Evolutionary conservation across 2,329 filamentous ascomycete genomes (phyloP), one percentile per base, ranked within the genome.

Genomic region (Zymoseptoria passerinii): DNA sequence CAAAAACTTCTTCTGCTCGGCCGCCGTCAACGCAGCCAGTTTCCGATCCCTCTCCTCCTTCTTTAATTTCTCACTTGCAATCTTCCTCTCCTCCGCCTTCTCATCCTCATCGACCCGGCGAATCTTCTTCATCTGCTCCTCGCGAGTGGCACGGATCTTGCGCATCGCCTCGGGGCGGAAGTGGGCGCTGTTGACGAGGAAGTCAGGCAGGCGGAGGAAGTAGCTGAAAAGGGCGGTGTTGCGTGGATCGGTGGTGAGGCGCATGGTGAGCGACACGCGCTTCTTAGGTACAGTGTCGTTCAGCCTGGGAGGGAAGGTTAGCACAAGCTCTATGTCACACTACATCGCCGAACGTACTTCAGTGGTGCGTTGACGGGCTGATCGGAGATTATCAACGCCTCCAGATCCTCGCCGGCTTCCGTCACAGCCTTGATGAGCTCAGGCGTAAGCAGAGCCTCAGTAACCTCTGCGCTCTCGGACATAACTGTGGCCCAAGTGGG

Each of bases 401-500:
- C 90, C 64, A 95, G 85, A 53, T 83, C 75, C 61, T 92, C 87
- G 28, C 92, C 92, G 4, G 90, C 90, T 55, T 86, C 76, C 68
- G 88, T 82, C 64, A 95, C 80, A 16, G 89, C 91, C 69, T 88
- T 83, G 74, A 90, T 82, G 44, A 99, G 81, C 68, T 97, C 92
- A n/a, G 88, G 82, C 3, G 90, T 96, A 54, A 99, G 82, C 65
- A 99, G 78, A 6, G 84, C 80, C 51, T 96, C 89, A 10, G 92
- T 96, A 67, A 99, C 87, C 76, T 97, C 94, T 59, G 92, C 91
- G 75, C 87, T 96, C 80, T 99, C 94, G 71, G 86, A 95, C 94
- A 99, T 97, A 70, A 96, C 84, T 10, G 90, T 96, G 57, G 87
- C 80, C 92, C 92, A 99, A 63, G 81, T 76, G 35, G 94, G 92